phyloP scores from a whole-genome alignment of 148 eudicot genomes.

The Beta vulgaris region DNA sequence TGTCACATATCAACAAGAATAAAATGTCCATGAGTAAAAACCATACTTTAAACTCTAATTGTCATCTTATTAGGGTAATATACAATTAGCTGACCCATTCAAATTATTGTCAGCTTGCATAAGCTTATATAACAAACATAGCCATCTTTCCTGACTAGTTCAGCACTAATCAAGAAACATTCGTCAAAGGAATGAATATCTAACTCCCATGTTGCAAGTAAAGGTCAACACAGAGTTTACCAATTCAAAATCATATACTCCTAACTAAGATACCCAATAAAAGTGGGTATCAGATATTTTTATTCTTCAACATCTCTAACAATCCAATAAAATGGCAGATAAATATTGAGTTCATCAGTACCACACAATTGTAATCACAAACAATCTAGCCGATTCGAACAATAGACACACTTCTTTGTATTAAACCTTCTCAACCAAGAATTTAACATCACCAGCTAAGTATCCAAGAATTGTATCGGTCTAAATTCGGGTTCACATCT shows the following conservation, averaged over 20 bases:
- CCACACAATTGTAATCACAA: not conserved
- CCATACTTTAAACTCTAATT: not conserved
- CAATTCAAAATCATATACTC: slow-evolving; percentile 14
- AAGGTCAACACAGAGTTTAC: not conserved
- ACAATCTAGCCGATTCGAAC: not conserved
- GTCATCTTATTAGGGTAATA: not conserved
- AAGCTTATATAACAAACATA: slow-evolving; percentile 2
- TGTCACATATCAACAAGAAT: not conserved
- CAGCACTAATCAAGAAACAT: not conserved
- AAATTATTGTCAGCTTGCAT: slow-evolving; percentile 15
- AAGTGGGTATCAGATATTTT: not conserved
- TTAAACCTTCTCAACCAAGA: not conserved
- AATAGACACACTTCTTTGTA: no score
- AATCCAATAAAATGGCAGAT: not conserved
- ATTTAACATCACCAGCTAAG: not conserved
- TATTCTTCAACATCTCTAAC: not conserved
- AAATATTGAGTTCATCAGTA: not conserved
- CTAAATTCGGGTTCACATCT: not conserved
- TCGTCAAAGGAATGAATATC: not conserved
- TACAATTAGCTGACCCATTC: slow-evolving; percentile 18
- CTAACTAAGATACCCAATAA: not conserved
- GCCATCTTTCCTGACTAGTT: slow-evolving; percentile 16
- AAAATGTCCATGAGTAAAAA: not conserved
- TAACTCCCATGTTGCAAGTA: slow-evolving; percentile 6
- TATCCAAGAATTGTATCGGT: not conserved